phyloP scores from a whole-genome alignment of 192 early-diverging fungal species.

The Entomortierella beljakovae region DNA sequence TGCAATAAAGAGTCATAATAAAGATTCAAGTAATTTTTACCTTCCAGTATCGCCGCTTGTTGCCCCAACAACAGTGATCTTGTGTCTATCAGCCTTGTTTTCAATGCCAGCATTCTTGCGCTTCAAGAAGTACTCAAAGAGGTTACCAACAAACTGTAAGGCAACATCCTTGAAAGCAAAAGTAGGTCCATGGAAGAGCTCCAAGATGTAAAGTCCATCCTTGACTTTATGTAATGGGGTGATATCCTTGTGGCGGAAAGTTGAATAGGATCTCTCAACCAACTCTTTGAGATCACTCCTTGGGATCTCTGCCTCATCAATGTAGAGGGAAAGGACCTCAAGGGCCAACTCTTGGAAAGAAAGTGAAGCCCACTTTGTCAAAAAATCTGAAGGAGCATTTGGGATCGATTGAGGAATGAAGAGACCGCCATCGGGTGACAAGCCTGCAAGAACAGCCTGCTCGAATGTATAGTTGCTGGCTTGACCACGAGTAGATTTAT shows the following conservation, averaged over 20 bases:
- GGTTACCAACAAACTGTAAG: constrained; percentile 94
- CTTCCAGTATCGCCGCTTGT: constrained; percentile 96
- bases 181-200: constrained; percentile 97
- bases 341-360: constrained; percentile 87
- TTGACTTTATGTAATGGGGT: constrained; percentile 80
- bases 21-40: constrained; percentile 33
- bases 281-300: constrained; percentile 75
- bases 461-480: constrained; percentile 81
- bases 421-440: constrained; percentile 93
- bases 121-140: constrained; percentile 97
- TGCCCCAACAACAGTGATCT: constrained; percentile 92
- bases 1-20: constrained; percentile 18
- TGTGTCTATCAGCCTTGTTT: constrained; percentile 64
- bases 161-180: constrained; percentile 99
- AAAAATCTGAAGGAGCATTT: constrained; percentile 75
- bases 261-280: constrained; percentile 78
- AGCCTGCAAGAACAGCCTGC: constrained; percentile 91
- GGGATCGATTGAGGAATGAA: constrained; percentile 93
- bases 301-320: constrained; percentile 83
- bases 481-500: constrained; percentile 90
- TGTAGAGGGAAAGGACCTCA: constrained; percentile 86
- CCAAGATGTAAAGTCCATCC: constrained; percentile 79
- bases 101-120: constrained; percentile 69
- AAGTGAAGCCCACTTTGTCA: constrained; percentile 74
- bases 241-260: constrained; percentile 80